Percentiles rank a stretch among this genome's conserved stretches.
These are phyloP conservation scores for Saccharomyces pastorianus DNA, from an alignment of 1,139 yeast genomes.

Conservation along the genomic window DNA sequence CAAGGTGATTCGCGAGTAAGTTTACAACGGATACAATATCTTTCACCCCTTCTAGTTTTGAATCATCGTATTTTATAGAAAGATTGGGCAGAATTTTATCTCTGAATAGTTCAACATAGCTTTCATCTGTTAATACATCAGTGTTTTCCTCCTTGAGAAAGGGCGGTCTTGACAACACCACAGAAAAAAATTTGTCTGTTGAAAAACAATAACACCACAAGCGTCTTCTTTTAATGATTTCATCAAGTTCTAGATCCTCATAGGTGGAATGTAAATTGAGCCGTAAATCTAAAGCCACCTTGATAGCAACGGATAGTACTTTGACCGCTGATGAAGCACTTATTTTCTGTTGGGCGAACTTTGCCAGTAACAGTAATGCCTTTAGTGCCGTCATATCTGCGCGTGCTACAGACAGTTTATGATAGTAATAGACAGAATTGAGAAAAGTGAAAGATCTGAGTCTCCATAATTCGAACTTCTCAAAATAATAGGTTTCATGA, in stretches of 20 bases:
- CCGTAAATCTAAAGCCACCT: slow-evolving; percentile 23
- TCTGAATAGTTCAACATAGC: slow-evolving; percentile 15
- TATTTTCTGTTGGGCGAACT: slow-evolving; percentile 17
- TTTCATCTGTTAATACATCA: slow-evolving; percentile 18
- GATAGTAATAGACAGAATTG: slow-evolving; percentile 24
- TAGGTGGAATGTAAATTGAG: slow-evolving; percentile 16
- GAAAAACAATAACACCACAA: slow-evolving; percentile 25
- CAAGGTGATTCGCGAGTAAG: slow-evolving; percentile 14
- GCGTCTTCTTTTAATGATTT: slow-evolving; percentile 14
- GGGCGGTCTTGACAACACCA: slow-evolving; percentile 21
- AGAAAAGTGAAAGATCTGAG: slow-evolving; percentile 9
- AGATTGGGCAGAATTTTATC: slow-evolving; percentile 6
- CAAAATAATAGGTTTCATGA: slow-evolving; percentile 11
- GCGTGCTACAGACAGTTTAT: slow-evolving; percentile 19
- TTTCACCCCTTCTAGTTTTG: not conserved
- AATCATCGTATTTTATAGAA: not conserved
- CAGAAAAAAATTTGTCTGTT: slow-evolving; percentile 19
- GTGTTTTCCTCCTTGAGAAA: slow-evolving; percentile 18
- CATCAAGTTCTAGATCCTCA: slow-evolving; percentile 11
- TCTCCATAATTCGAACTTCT: not conserved
- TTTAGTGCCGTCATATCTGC: slow-evolving; percentile 22
- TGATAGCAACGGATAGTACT: slow-evolving; percentile 20
- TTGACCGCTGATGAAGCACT: slow-evolving; percentile 20
- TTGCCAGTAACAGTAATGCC: slow-evolving; percentile 19
- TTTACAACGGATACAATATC: slow-evolving; percentile 12